A percentile compares a stretch with the other conserved stretches of the same genome.
phyloP scores from a whole-genome alignment of 768 basidiomycete species.

The Tephrocybe rancida region DNA sequence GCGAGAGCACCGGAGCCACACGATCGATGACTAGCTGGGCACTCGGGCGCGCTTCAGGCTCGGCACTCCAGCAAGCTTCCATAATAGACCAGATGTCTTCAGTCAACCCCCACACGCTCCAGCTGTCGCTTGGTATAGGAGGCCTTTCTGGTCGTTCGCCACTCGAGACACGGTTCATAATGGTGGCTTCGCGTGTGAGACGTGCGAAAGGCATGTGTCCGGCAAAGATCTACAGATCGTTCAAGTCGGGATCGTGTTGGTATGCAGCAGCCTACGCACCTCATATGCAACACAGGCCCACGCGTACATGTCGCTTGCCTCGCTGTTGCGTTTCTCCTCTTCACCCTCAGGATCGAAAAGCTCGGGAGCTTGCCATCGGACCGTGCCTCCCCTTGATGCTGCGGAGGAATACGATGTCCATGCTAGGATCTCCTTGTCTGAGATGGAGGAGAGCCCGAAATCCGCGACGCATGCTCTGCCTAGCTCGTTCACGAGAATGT shows the following conservation, averaged over 20 bases:
- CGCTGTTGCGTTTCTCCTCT: neutral
- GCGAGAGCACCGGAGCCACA: neutral
- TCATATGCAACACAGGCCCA: too few species aligned
- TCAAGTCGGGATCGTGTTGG: too few species aligned
- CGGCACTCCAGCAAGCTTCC: neutral
- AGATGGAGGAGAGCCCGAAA: too few species aligned
- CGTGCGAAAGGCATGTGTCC: conserved; percentile 1
- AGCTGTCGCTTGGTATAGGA: neutral
- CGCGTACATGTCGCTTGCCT: too few species aligned
- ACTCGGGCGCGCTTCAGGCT: neutral
- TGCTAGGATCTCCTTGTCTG: conserved; percentile 10
- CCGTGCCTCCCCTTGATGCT: neutral
- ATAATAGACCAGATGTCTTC: conserved; percentile 4
- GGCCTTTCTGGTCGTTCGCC: conserved; percentile 3
- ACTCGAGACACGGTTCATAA: neutral
- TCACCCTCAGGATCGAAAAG: neutral
- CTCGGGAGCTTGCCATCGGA: conserved; percentile 7
- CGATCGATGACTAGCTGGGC: neutral
- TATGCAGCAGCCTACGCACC: neutral
- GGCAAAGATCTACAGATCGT: neutral
- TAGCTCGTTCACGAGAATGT: too few species aligned
- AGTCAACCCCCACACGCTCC: conserved; percentile 4
- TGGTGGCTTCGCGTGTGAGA: neutral
- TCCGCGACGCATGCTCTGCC: too few species aligned
- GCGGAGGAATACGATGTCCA: neutral